phyloP scores from a whole-genome alignment of 148 eudicot species.

The Fallopia convolvulus region DNA sequence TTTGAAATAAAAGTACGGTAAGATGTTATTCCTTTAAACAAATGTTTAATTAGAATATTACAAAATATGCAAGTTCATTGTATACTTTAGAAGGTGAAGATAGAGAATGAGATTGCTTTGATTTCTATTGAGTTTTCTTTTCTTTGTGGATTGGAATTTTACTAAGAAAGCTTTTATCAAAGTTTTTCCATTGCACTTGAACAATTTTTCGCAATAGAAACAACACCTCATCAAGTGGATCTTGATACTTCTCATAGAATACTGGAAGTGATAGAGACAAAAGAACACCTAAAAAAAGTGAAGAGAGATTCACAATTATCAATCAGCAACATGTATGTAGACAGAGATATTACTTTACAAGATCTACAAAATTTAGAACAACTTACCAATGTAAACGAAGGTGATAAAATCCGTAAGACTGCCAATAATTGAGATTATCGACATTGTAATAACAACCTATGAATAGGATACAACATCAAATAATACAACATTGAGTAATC shows the following conservation, averaged over 20 bases:
- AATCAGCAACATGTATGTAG: slow-evolving; percentile 6
- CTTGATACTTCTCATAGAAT: slow-evolving; percentile 74
- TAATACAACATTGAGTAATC: neutral
- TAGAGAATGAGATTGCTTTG: slow-evolving; percentile 26
- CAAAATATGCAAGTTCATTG: neutral
- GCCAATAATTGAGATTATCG: slow-evolving; percentile 62
- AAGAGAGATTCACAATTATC: neutral
- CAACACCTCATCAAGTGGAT: slow-evolving; percentile 61
- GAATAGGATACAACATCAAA: slow-evolving; percentile 9
- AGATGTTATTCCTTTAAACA: too few relatives aligned
- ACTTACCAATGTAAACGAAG: slow-evolving; percentile 64
- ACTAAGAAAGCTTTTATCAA: slow-evolving; percentile 43
- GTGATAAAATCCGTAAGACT: slow-evolving; percentile 74
- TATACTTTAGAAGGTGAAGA: neutral
- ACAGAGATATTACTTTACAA: neutral
- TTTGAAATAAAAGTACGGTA: too few relatives aligned
- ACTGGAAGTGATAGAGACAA: slow-evolving; percentile 67
- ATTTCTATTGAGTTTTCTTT: slow-evolving; percentile 57
- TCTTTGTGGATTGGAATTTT: slow-evolving; percentile 54
- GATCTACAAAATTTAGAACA: slow-evolving; percentile 1
- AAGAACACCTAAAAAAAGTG: slow-evolving; percentile 43
- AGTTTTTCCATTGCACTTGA: slow-evolving; percentile 35
- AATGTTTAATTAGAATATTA: too few relatives aligned
- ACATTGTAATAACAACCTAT: slow-evolving; percentile 54
- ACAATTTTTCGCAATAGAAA: slow-evolving; percentile 26